A percentile compares a stretch with the other conserved stretches of the same genome.
Evolutionary conservation across 2,329 filamentous ascomycete genomes (phyloP).

Genomic region (Herpotrichia juniperi): DNA sequence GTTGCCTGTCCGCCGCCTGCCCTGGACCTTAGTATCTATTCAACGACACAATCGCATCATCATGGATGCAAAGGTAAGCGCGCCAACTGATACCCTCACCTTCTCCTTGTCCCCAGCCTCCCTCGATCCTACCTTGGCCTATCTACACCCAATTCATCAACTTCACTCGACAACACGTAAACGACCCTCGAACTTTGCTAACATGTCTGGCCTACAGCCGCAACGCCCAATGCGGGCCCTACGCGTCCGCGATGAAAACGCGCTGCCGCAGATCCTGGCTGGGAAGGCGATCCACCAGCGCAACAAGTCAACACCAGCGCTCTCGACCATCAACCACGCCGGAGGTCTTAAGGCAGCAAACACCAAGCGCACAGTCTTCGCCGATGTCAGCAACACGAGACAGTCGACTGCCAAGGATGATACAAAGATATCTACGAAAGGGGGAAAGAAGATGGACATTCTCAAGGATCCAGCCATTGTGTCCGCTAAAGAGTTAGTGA

Average conservation of each 20-base stretch:
- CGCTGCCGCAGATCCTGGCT: constrained; percentile 47
- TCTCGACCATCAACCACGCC: constrained; percentile 61
- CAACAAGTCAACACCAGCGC: constrained; percentile 77
- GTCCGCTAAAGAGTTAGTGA: constrained; percentile 45
- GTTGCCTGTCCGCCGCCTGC: constrained; percentile 15
- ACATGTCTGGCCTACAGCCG: constrained; percentile 59
- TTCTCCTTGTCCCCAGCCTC: not conserved
- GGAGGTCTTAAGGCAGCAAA: constrained; percentile 66
- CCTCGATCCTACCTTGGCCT: not conserved
- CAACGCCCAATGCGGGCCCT: constrained; percentile 67
- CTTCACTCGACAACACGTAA: not conserved
- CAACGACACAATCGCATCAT: constrained; percentile 27
- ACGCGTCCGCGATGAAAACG: constrained; percentile 75
- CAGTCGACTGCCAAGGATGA: constrained; percentile 60
- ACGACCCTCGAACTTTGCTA: not conserved
- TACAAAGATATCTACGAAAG: constrained; percentile 52
- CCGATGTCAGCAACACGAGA: constrained; percentile 77
- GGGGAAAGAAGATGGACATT: constrained; percentile 34
- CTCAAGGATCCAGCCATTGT: constrained; percentile 25
- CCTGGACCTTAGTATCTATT: constrained; percentile 1
- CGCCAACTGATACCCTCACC: constrained; percentile 6
- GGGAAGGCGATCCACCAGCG: constrained; percentile 71
- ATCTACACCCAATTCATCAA: not conserved
- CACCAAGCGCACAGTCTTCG: constrained; percentile 79
- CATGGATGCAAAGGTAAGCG: constrained; percentile 55